These are phyloP conservation scores for Theobroma grandiflorum DNA, from an alignment of 441 rosid genomes.

Conservation along the genomic window DNA sequence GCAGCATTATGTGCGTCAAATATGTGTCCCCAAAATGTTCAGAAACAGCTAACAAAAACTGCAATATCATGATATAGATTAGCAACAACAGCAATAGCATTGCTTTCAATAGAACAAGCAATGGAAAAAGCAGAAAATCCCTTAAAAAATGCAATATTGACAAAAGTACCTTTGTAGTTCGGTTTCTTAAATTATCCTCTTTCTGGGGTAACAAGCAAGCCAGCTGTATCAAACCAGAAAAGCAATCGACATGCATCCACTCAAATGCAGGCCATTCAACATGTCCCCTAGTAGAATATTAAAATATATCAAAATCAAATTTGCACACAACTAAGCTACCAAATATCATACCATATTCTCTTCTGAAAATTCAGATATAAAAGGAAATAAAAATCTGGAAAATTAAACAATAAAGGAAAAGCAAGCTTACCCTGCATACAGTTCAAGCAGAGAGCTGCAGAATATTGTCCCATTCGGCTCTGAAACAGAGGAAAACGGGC, in stretches of 20 bases:
- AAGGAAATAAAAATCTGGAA: slow-evolving; percentile 23
- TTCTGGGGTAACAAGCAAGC: slow-evolving; percentile 86
- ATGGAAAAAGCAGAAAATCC: slow-evolving; percentile 8
- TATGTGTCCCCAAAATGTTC: slow-evolving; percentile 79
- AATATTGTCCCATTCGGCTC: slow-evolving; percentile 54
- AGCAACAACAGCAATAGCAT: slow-evolving; percentile 33
- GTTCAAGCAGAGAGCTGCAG: slow-evolving; percentile 67
- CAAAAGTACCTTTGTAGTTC: slow-evolving; percentile 73
- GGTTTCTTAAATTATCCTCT: slow-evolving; percentile 88
- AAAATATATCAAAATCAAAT: slow-evolving; percentile 36
- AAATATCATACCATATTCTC: slow-evolving; percentile 7
- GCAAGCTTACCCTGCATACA: slow-evolving; percentile 69
- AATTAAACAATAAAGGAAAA: slow-evolving; percentile 20
- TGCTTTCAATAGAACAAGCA: slow-evolving; percentile 19
- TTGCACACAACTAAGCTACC: slow-evolving; percentile 25
- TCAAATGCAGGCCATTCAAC: slow-evolving; percentile 90
- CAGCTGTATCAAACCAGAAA: slow-evolving; percentile 80
- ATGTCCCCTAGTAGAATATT: slow-evolving; percentile 63
- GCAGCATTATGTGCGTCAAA: slow-evolving; percentile 83
- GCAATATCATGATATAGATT: slow-evolving; percentile 42
- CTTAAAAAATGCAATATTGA: slow-evolving; percentile 29
- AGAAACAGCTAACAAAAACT: slow-evolving; percentile 87
- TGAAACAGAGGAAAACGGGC: slow-evolving; percentile 74
- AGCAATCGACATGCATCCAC: slow-evolving; percentile 96
- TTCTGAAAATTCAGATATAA: slow-evolving; percentile 10